These are phyloP conservation scores for Coemansia sp. DNA, from an alignment of 371 early-diverging fungal species.

Conservation along the genomic window DNA sequence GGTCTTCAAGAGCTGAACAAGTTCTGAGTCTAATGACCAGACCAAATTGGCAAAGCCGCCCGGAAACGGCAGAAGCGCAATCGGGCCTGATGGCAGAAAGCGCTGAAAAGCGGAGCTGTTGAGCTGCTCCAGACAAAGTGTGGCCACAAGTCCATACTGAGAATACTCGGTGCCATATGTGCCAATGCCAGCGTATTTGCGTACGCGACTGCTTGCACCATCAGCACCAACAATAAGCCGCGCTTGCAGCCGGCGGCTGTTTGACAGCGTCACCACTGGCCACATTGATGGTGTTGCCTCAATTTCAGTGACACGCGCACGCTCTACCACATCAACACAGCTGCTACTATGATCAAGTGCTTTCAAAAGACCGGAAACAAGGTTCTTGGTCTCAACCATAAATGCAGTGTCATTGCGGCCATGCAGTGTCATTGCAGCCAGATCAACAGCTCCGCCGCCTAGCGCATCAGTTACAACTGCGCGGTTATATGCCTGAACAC, in stretches of 20 bases:
- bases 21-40: conserved; percentile 77
- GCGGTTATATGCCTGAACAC: conserved; percentile 37
- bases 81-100: conserved; percentile 91
- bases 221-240: conserved; percentile 74
- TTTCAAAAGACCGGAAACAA: conserved; percentile 35
- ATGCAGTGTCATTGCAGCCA: conserved; percentile 7
- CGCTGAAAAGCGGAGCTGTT: conserved; percentile 86
- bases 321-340: conserved; percentile 36
- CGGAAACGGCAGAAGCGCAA: conserved; percentile 82
- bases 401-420: conserved; percentile 18
- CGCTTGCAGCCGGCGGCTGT: conserved; percentile 19
- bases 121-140: conserved; percentile 61
- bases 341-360: neutral
- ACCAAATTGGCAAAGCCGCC: conserved; percentile 73
- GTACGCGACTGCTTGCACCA: conserved; percentile 84
- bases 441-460: conserved; percentile 30
- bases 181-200: conserved; percentile 78
- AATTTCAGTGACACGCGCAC: conserved; percentile 15
- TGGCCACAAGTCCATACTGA: conserved; percentile 87
- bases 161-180: conserved; percentile 85
- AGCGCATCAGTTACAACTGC: conserved; percentile 43
- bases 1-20: conserved; percentile 63
- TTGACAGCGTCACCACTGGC: conserved; percentile 43
- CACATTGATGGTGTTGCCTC: conserved; percentile 11
- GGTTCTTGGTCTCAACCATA: conserved; percentile 49